A percentile compares a stretch with the other conserved stretches of the same genome.
These are phyloP conservation scores for Aspergillus niger DNA, from an alignment of 2,329 filamentous ascomycete genomes.

Conservation along the genomic window DNA sequence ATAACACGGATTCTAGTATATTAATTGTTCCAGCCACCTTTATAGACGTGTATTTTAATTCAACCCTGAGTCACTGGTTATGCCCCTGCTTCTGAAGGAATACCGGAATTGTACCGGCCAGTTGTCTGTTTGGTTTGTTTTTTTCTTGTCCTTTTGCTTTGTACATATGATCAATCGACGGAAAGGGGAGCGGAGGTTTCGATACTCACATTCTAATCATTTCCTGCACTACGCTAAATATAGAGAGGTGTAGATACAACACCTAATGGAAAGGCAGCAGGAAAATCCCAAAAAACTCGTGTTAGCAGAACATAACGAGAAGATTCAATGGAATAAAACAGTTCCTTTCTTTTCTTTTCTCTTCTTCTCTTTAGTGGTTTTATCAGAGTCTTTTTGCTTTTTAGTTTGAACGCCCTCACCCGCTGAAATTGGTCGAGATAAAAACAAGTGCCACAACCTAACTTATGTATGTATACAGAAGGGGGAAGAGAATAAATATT, in stretches of 20 bases:
- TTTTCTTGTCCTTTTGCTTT: not conserved
- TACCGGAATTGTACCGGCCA: not conserved
- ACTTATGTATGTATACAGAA: conserved; percentile 11
- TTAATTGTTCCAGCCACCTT: conserved; percentile 8
- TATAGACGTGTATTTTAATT: conserved; percentile 12
- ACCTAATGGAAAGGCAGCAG: no score
- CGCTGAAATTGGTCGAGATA: conserved; percentile 4
- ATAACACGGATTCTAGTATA: conserved; percentile 18
- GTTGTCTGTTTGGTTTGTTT: not conserved
- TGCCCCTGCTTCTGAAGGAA: not conserved
- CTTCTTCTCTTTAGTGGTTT: not conserved
- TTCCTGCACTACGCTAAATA: not conserved
- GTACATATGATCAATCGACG: conserved; percentile 7
- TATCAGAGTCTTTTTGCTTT: not conserved
- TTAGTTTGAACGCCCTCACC: not conserved
- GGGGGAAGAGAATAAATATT: not conserved
- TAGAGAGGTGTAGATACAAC: not conserved
- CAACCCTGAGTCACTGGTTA: not conserved
- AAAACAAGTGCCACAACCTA: not conserved
- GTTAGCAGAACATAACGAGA: no score
- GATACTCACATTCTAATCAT: not conserved
- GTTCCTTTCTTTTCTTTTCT: not conserved
- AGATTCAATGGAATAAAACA: no score
- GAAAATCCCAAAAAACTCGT: no score
- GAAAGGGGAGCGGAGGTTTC: not conserved